phyloP scores from a whole-genome alignment of 371 early-diverging fungal species.

The Syncephalis fuscata region DNA sequence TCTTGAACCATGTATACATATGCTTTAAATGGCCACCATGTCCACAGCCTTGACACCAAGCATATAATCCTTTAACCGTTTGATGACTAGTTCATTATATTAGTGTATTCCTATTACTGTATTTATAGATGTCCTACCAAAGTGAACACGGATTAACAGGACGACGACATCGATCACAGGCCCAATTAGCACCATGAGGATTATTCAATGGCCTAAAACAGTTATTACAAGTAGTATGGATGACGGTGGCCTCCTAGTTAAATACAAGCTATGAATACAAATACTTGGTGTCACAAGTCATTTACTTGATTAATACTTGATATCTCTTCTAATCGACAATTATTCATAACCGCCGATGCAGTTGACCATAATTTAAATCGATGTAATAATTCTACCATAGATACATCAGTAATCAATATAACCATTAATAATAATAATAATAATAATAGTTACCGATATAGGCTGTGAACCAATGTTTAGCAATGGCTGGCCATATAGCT shows the following conservation, averaged over 20 bases:
- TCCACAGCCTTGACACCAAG: conserved; percentile 58
- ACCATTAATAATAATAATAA: too few relatives aligned
- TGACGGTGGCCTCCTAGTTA: conserved; percentile 48
- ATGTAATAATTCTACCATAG: conserved; percentile 54
- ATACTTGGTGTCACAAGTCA: neutral
- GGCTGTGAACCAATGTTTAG: conserved; percentile 50
- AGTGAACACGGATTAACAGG: conserved; percentile 48
- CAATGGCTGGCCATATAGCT: conserved; percentile 20
- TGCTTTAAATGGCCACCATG: conserved; percentile 69
- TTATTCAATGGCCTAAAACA: conserved; percentile 49
- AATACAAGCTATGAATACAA: conserved; percentile 5
- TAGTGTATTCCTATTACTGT: too few relatives aligned
- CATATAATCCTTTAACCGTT: conserved; percentile 42
- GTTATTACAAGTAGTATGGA: conserved; percentile 49
- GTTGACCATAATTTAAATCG: conserved; percentile 54
- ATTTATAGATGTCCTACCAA: conserved; percentile 31
- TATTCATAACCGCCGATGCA: conserved; percentile 42
- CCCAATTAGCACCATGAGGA: conserved; percentile 38
- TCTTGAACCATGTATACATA: conserved; percentile 55
- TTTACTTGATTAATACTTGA: conserved; percentile 23
- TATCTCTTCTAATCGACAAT: conserved; percentile 35
- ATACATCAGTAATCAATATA: too few relatives aligned
- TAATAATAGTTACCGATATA: conserved; percentile 53
- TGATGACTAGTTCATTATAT: too few relatives aligned
- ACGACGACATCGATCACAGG: conserved; percentile 52